A percentile compares a stretch with the other conserved stretches of the same genome.
These are phyloP conservation scores for Furcasterigmium sp. DNA, from an alignment of 2,329 filamentous ascomycete genomes.

Conservation along the genomic window DNA sequence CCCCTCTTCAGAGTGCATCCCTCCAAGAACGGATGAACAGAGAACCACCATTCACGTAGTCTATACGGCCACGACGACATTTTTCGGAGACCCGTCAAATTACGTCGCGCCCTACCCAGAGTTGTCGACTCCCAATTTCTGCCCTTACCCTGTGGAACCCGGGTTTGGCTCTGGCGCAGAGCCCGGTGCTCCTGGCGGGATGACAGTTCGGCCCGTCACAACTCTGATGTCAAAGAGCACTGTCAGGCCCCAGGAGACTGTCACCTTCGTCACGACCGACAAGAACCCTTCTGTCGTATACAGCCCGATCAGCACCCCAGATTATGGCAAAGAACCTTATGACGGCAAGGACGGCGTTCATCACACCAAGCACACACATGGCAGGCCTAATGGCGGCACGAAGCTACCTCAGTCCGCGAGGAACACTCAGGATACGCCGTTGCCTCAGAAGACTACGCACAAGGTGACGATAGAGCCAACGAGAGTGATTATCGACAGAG, in stretches of 20 bases:
- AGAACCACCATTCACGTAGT: slow-evolving; percentile 35
- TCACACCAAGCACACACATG: slow-evolving; percentile 3
- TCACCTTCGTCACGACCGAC: slow-evolving; percentile 46
- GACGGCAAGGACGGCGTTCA: not conserved
- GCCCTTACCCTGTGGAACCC: not conserved
- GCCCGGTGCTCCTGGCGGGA: not conserved
- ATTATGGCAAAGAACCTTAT: slow-evolving; percentile 6
- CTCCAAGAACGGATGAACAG: not conserved
- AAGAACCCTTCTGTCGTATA: slow-evolving; percentile 48
- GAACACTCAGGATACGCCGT: not conserved
- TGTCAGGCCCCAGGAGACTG: slow-evolving; percentile 16
- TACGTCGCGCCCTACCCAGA: slow-evolving; percentile 41
- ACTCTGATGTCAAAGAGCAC: not conserved
- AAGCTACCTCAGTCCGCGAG: slow-evolving; percentile 1
- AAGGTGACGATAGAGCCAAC: slow-evolving; percentile 38
- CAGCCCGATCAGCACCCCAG: slow-evolving; percentile 14
- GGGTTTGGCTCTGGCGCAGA: not conserved
- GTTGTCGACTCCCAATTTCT: slow-evolving; percentile 21
- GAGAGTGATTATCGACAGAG: slow-evolving; percentile 40
- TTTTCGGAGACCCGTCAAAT: slow-evolving; percentile 35
- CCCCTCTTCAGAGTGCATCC: not conserved
- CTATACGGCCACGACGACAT: slow-evolving; percentile 45
- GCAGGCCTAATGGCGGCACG: not conserved
- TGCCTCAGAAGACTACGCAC: slow-evolving; percentile 18
- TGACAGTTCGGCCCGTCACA: too few relatives aligned